Evolutionary conservation across 345 rosid genomes (phyloP), one percentile per base, ranked within the genome.

Genomic region (Kernera saxatilis): DNA sequence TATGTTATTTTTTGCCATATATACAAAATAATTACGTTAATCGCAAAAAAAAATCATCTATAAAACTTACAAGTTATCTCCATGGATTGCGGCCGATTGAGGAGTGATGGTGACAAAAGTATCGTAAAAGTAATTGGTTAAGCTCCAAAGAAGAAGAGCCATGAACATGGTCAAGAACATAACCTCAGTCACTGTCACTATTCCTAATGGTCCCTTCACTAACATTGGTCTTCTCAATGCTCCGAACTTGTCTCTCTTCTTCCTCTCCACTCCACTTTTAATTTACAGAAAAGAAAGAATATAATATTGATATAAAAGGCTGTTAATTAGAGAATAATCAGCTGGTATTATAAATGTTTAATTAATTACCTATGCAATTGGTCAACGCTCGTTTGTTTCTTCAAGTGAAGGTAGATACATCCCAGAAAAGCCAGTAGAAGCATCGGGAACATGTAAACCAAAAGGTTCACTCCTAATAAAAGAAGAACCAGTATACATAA

Each of bases 121-220:
- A 45, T 79, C 79, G 45, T 43, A 78, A 5, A 93, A 64, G 69
- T 85, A 81, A 44, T 30, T 79, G 19, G 72, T 61, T 5, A 91
- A 67, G 49, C 83, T 74, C 98, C 97, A 93, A 59, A 82, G 53
- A 58, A 90, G 75, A 21, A 93, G 84, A 36, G 85, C 86, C 7
- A 86, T 23, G 69, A 93, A 85, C 97, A 88, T 89, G 18, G 70
- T n/a, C 44, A 89, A 78, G 77, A 93, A 85, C 11, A 77, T 62
- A 1, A 93, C 23, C 76, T 91, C 98, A 14, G 69, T 72, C 51
- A 78, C 70, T 2, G 96, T 82, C 32, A 93, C 96, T 56, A 93
- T 87, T 65, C 98, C 98, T 1, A 89, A 70, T 10, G 98, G 97
- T 3, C 97, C 96, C 48, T 79, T 88, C 71, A 84, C 90, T 8